Conservation (phyloP, 2,329 filamentous ascomycete genomes). For the Chaetomiaceae sp. region DNA sequence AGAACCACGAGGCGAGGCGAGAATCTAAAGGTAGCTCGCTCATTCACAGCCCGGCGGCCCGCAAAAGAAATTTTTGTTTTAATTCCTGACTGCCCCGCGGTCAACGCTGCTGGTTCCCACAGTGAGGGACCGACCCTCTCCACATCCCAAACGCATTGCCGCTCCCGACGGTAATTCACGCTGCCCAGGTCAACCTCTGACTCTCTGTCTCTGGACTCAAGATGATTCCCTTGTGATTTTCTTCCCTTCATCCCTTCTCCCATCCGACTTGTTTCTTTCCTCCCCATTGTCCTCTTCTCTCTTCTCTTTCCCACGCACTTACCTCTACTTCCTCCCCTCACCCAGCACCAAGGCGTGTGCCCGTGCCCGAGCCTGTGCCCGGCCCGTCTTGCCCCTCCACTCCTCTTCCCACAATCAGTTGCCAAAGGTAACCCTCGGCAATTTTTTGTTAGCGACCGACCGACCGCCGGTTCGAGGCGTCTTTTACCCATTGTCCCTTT, state of each 20-base stretch:
- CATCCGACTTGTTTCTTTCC: slow-evolving; percentile 4
- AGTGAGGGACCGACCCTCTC: slow-evolving; percentile 2
- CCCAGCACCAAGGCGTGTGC: no score
- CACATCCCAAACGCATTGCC: slow-evolving; percentile 14
- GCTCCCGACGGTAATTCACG: slow-evolving; percentile 8
- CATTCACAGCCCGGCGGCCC: slow-evolving; percentile 4
- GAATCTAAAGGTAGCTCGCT: no score
- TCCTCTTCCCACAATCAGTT: slow-evolving; percentile 1
- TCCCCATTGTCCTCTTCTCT: slow-evolving; percentile 1
- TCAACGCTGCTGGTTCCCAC: slow-evolving; percentile 15
- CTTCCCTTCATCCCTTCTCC: slow-evolving; percentile 10
- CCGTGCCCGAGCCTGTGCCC: background rate
- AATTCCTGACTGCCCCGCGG: slow-evolving; percentile 22
- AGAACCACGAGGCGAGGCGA: slow-evolving; percentile 20
- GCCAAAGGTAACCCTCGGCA: slow-evolving; percentile 21
- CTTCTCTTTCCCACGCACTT: background rate
- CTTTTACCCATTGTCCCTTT: background rate
- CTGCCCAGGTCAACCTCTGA: slow-evolving; percentile 10
- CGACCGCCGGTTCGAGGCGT: slow-evolving; percentile 11
- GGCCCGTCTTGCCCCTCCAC: background rate
- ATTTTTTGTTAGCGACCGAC: slow-evolving; percentile 20
- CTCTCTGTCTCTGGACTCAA: slow-evolving; percentile 10
- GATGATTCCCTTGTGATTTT: slow-evolving; percentile 26
- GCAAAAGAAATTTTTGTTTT: slow-evolving; percentile 21
- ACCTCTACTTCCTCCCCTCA: background rate